phyloP scores from a whole-genome alignment of 2,329 filamentous ascomycete species.

The Fusarium torulosum region DNA sequence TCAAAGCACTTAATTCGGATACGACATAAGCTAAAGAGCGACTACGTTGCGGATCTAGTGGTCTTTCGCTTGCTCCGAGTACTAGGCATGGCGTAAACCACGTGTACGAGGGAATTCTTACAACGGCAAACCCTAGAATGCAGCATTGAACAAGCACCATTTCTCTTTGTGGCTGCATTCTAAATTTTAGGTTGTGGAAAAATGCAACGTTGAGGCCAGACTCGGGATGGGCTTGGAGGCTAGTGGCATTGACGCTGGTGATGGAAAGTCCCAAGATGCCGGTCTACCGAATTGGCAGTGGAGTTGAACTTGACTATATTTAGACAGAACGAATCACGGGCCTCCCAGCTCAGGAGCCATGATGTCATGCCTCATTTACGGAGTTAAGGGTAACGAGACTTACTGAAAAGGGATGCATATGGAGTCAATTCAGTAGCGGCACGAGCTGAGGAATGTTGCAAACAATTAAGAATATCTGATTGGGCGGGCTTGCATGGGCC shows the following conservation, averaged over 20 bases:
- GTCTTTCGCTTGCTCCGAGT: background rate
- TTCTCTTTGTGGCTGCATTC: background rate
- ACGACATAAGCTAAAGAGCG: slow-evolving; percentile 18
- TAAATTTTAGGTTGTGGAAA: background rate
- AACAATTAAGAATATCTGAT: background rate
- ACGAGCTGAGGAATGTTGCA: background rate
- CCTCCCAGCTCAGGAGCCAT: background rate
- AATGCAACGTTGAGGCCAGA: slow-evolving; percentile 19
- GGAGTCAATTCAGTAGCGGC: background rate
- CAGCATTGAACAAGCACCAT: background rate
- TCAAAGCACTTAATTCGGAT: background rate
- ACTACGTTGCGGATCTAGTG: slow-evolving; percentile 1
- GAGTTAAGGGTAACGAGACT: background rate
- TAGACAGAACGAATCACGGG: slow-evolving; percentile 10
- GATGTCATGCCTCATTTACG: background rate
- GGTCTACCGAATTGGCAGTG: slow-evolving; percentile 4
- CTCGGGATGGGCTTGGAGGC: background rate
- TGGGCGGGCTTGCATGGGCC: background rate
- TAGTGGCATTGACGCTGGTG: slow-evolving; percentile 12
- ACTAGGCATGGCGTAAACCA: too few species aligned
- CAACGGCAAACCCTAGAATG: too few species aligned
- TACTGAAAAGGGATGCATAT: background rate
- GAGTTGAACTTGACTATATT: slow-evolving; percentile 26
- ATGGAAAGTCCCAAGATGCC: slow-evolving; percentile 12
- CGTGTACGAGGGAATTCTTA: too few species aligned